A percentile compares a stretch with the other conserved stretches of the same genome.
phyloP scores from a whole-genome alignment of 139 green algal species.

The Asterochloris sp. region DNA sequence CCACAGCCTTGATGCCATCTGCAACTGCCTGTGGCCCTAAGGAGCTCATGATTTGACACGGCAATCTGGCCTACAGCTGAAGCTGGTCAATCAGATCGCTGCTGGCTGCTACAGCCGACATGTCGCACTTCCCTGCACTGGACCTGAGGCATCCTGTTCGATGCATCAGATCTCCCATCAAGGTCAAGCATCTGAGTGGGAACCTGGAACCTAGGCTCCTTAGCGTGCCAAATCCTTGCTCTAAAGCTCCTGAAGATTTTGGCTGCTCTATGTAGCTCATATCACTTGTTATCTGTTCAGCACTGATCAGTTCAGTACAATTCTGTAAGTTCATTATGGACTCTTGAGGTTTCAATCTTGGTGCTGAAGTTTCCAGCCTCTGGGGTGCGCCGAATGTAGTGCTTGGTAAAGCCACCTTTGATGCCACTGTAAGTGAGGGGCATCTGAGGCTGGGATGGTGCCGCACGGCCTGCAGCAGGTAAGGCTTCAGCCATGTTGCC shows the following conservation, averaged over 20 bases:
- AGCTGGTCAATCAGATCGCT: no score
- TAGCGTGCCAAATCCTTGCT: not conserved
- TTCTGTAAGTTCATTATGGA: slow-evolving; percentile 12
- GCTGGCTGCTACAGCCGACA: no score
- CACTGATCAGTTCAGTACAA: not conserved
- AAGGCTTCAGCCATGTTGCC: no score
- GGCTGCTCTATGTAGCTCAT: not conserved
- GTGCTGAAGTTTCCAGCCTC: slow-evolving; percentile 17
- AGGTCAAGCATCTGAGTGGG: no score
- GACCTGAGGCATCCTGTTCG: no score
- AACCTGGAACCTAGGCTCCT: not conserved
- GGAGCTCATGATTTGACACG: no score
- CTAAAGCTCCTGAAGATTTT: not conserved
- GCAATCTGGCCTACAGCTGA: no score
- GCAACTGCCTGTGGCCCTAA: no score
- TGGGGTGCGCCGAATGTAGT: not conserved
- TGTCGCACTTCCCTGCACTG: no score
- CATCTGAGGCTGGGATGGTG: slow-evolving; percentile 14
- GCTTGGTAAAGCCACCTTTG: slow-evolving; percentile 17
- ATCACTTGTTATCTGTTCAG: not conserved
- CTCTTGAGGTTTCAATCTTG: not conserved
- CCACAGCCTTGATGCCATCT: not conserved
- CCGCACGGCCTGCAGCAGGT: not conserved
- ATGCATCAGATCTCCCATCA: no score
- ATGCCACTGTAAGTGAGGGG: slow-evolving; percentile 7